Base-by-base conservation (phyloP, 2,329 filamentous ascomycete genomes). In the Phialophora expanda region DNA sequence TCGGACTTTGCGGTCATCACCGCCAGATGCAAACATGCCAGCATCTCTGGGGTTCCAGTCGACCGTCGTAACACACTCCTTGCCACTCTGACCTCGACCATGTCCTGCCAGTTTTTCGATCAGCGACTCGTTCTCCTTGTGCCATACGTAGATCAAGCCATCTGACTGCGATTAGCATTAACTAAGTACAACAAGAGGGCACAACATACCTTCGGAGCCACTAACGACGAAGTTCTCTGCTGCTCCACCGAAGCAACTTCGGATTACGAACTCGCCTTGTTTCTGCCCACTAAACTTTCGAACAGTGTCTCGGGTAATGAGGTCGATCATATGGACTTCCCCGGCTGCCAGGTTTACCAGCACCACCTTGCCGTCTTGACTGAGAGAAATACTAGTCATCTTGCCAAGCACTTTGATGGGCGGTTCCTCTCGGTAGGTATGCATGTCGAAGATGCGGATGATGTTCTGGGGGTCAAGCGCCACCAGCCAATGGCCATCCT, bases 211-310 rank as follows among this genome's bases (percentile, higher is more conserved):
- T 85, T 97, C 93, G 73, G 93, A 97, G 11, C 95, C 95, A 73
- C 91, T 94, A 30, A 96, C 84, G 9, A 98, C 90, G 76, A 97
- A 97, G 75, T 90, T 93, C 79, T 97, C 93, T 65, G 91, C 89
- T 1, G 94, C 93, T 34, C 95, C 95, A 20, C 95, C 95, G 78
- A 97, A 95, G 0, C 84, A 82, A 73, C 89, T 91, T 58, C 94
- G 86, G 66, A 99, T 96, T 62, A 97, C 85, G 74, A 83, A 97
- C 1, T 89, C 81, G 61, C 87, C 89, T 68, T 93, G 91, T 51
- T 84, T 86, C 68, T 93, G 90, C 0, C 92, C 93, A 17, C 86
- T 82, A 75, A 91, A 98, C 71, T 84, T 88, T 71, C 90, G 89
- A 4, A 94, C 82, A n/a, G 89, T 82, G 34, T 89, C 87, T 20